Evolutionary conservation across 192 early-diverging fungal genomes (phyloP), one percentile per base, ranked within the genome.

Genomic region (Gryganskiella cystojenkinii): DNA sequence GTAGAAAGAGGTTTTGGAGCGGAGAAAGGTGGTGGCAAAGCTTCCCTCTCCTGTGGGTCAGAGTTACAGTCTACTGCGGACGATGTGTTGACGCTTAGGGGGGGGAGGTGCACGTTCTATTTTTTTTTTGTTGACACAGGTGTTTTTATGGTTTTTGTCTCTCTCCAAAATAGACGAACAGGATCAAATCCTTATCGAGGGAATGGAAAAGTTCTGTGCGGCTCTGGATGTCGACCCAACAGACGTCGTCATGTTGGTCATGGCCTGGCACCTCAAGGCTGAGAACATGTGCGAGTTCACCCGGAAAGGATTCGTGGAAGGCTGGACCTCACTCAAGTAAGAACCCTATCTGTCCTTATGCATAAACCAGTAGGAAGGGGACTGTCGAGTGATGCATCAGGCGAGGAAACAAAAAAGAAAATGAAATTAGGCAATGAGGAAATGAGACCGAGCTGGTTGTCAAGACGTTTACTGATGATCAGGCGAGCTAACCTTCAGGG

Each of bases 281-380:
- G 83, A 91, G 61, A 80, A 76, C 25, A 93, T 94, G 91, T 88
- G 90, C 61, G 91, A 93, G 64, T 95, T 94, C 63, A 86, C 82
- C 22, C 80, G 87, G 24, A 49, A 83, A 13, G 91, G 84, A n/a
- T 95, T 92, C 85, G 59, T 91, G 20, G 82, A 93, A 10, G 94
- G 92, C 6, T 94, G 92, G 89, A 80, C 86, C 13, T 80, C 84
- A 45, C 80, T 93, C 24, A 75, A 82, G 82, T 91, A 59, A 11
- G 45, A n/a, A n/a, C n/a, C n/a, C n/a, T n/a, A n/a, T n/a, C n/a
- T n/a, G n/a, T n/a, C n/a, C n/a, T n/a, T n/a, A n/a, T n/a, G n/a
- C n/a, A n/a, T n/a, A n/a, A n/a, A n/a, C n/a, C n/a, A n/a, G n/a
- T n/a, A n/a, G n/a, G n/a, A n/a, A n/a, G 20, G 30, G 13, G 46